These are phyloP conservation scores for Cicer judaicum DNA, from an alignment of 306 rosid species.

Conservation along the genomic window DNA sequence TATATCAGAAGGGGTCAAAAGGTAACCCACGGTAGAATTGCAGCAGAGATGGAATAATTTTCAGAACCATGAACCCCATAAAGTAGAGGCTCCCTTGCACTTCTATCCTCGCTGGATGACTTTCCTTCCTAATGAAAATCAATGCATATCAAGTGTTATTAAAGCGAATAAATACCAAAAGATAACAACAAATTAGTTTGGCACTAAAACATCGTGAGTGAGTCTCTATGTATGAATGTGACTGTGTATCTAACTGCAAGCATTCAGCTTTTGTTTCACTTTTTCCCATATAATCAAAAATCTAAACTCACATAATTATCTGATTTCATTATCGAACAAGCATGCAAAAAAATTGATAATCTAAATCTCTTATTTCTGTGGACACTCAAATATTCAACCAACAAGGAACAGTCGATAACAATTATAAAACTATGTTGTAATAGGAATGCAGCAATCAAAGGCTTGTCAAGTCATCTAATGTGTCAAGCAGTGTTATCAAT, in stretches of 20 bases:
- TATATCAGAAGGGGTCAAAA: conserved; percentile 13
- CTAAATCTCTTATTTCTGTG: conserved; percentile 8
- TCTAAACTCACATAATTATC: conserved; percentile 16
- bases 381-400: neutral
- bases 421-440: no score
- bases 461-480: neutral
- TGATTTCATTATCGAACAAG: neutral
- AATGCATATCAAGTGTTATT: conserved; percentile 35
- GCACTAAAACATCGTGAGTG: neutral
- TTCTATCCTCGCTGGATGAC: conserved; percentile 54
- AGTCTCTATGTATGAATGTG: neutral
- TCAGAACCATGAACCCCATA: conserved; percentile 51
- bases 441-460: no score
- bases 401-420: no score
- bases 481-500: neutral
- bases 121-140: conserved; percentile 57
- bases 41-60: conserved; percentile 63
- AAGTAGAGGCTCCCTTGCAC: conserved; percentile 68
- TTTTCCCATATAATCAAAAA: neutral
- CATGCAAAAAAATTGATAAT: conserved; percentile 2
- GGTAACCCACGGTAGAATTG: conserved; percentile 81
- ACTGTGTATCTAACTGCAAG: neutral
- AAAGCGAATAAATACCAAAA: conserved; percentile 16
- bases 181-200: conserved; percentile 4
- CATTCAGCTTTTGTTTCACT: conserved; percentile 27